Conservation (phyloP, 2,329 filamentous ascomycete species). For the Monilinia polystroma region DNA sequence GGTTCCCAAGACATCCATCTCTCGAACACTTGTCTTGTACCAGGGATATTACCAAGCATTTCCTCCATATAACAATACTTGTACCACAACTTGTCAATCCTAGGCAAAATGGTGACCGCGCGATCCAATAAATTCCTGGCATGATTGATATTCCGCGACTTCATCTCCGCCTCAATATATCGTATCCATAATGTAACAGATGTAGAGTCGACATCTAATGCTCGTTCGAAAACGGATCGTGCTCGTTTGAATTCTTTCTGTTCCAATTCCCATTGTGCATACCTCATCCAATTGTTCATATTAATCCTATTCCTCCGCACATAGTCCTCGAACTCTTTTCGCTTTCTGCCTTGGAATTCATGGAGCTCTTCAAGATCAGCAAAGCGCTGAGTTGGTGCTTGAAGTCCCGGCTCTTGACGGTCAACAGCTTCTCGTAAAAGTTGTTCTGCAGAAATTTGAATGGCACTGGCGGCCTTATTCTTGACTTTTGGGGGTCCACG, state of each 20-base stretch:
- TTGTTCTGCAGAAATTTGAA: conserved; percentile 95
- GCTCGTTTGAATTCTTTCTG: conserved; percentile 96
- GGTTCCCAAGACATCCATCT: conserved; percentile 99
- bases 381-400: conserved; percentile 91
- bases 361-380: conserved; percentile 96
- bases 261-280: conserved; percentile 95
- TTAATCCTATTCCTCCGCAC: conserved; percentile 90
- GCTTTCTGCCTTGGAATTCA: conserved; percentile 93
- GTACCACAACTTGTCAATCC: conserved; percentile 97
- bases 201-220: conserved; percentile 86
- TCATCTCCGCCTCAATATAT: conserved; percentile 97
- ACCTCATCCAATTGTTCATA: conserved; percentile 99
- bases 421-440: conserved; percentile 96
- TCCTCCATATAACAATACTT: conserved; percentile 99
- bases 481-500: conserved; percentile 95
- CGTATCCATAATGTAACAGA: conserved; percentile 85
- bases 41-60: conserved; percentile 90
- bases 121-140: conserved; percentile 91
- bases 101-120: conserved; percentile 86
- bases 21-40: conserved; percentile 91
- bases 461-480: conserved; percentile 91
- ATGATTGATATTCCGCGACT: conserved; percentile 92
- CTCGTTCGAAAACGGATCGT: conserved; percentile 89
- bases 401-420: conserved; percentile 82
- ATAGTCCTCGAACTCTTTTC: conserved; percentile 98